Base-by-base conservation (phyloP, 2,329 filamentous ascomycete genomes). In the Aspergillus viridinutans region DNA sequence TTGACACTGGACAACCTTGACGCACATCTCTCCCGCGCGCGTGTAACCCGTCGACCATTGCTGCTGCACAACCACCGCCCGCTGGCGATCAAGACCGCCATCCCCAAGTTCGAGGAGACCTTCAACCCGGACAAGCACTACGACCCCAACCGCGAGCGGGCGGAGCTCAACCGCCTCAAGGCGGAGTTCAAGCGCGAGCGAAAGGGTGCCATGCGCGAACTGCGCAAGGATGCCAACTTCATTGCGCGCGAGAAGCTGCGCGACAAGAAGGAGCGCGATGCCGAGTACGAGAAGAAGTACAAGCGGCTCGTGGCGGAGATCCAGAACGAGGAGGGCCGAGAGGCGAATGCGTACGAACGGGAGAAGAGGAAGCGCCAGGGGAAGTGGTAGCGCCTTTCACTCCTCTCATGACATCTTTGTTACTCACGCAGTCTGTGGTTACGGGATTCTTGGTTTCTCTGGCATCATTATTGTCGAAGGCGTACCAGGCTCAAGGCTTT, bases 91-190 rank as follows among this genome's bases (percentile, higher is more conserved):
- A 92, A 93, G 74, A 87, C 86, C 7, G 87, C 85, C 57, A 86
- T 97, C 49, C 94, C 94, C 75, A 96, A 96, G 75, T 99, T 97
- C 78, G 94, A 97, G 78, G 93, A 97, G 72, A 83, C 85, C 57
- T 99, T 92, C 83, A 94, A 96, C 74, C 94, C 94, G 3, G 86
- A 90, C 78, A 93, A 92, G 78, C 94, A 97, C 82, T 97, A 99
- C 83, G 95, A 99, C 71, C 92, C 92, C 0, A 90, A 99, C 76
- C 88, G 87, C 64, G 92, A 96, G 75, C 90, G 94, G 35, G 88
- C 90, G 23, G 92, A 97, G 70, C 77, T 89, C 60, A 87, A 87
- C 70, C 94, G 92, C 75, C 83, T 99, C 69, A 87, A 87, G 78
- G 87, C 87, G 61, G 93, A 97, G 79, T 90, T 92, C 83, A 96